Percentiles rank a stretch among this genome's conserved stretches.
These are phyloP conservation scores for Botrytis medusae DNA, from an alignment of 2,329 filamentous ascomycete species.

Conservation along the genomic window DNA sequence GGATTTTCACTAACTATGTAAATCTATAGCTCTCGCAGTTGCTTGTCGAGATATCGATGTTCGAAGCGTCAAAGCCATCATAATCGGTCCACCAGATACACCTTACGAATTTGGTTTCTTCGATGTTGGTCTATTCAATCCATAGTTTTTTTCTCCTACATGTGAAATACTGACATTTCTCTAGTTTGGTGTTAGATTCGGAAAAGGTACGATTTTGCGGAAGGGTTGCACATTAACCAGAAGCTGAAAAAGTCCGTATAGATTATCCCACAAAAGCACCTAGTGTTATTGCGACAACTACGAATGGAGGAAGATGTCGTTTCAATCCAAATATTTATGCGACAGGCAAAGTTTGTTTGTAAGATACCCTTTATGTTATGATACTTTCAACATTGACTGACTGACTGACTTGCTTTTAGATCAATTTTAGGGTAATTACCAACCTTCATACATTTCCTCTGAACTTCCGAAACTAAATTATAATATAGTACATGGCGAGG, in stretches of 20 bases:
- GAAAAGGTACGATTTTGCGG: conserved; percentile 57
- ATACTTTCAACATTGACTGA: conserved; percentile 23
- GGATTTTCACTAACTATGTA: conserved; percentile 29
- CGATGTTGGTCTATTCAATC: conserved; percentile 59
- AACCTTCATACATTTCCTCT: neutral
- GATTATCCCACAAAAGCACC: conserved; percentile 78
- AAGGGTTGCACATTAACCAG: conserved; percentile 16
- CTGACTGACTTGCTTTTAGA: conserved; percentile 46
- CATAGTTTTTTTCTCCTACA: neutral
- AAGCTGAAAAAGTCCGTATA: conserved; percentile 39
- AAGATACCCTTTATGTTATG: conserved; percentile 43
- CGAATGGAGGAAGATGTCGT: conserved; percentile 81
- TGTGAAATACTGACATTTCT: conserved; percentile 35
- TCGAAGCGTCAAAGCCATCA: conserved; percentile 80
- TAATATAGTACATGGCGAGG: conserved; percentile 83
- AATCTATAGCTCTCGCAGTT: conserved; percentile 71
- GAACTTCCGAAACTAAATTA: conserved; percentile 22
- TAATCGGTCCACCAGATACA: conserved; percentile 89
- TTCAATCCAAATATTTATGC: conserved; percentile 98
- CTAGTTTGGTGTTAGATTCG: conserved; percentile 75
- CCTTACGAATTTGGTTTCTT: conserved; percentile 98
- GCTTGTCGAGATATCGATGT: conserved; percentile 87
- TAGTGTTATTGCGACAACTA: conserved; percentile 69
- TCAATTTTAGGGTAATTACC: conserved; percentile 75
- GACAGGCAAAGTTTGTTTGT: conserved; percentile 88